Evolutionary conservation across 169 alveolate genomes (phyloP).

Genomic region (Perkinsus chesapeaki): DNA sequence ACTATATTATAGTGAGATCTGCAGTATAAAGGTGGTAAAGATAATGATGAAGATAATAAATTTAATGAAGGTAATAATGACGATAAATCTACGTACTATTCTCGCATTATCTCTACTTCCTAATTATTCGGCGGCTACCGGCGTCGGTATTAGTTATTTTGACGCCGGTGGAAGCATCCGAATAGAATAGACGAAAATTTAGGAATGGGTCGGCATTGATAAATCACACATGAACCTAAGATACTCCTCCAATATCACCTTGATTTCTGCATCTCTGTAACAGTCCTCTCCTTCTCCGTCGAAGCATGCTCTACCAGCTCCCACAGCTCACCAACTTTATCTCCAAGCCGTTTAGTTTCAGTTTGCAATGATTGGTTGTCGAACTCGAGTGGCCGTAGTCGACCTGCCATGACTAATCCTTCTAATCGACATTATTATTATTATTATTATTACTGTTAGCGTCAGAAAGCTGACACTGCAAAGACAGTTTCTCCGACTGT

Average conservation of each 20-base stretch:
- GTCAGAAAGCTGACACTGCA: background rate
- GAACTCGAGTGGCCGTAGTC: background rate
- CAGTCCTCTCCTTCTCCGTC: background rate
- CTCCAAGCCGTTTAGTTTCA: background rate
- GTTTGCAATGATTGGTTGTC: background rate
- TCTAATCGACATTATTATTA: background rate
- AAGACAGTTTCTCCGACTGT: background rate
- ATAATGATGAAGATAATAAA: no score
- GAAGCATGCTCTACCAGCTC: background rate
- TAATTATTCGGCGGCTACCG: no score
- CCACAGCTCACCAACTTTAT: background rate
- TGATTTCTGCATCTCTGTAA: background rate
- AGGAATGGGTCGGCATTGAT: no score
- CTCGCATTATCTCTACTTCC: no score
- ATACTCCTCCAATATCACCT: background rate
- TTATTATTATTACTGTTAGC: background rate
- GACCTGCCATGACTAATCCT: background rate
- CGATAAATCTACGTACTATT: no score
- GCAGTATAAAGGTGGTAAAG: no score
- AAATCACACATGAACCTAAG: no score
- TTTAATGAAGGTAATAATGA: no score
- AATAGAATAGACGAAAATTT: no score
- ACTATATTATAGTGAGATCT: no score
- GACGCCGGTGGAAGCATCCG: no score
- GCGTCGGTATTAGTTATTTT: no score